Base-by-base conservation (phyloP, 2,329 filamentous ascomycete species). In the Calonectria naviculata region DNA sequence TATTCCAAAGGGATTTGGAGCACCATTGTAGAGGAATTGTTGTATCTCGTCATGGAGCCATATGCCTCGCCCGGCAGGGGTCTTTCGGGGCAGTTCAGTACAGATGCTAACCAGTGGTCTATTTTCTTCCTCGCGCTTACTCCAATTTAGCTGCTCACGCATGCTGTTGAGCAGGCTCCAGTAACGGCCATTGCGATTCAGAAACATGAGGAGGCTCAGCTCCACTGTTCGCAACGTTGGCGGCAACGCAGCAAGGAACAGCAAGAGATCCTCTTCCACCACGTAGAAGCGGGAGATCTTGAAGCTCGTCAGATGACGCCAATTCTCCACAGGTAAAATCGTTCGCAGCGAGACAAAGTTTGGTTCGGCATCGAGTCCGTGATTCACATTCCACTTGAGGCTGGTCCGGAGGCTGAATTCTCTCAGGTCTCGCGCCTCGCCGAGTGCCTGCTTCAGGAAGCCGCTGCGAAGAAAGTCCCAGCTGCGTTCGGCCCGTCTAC, bases 371-470 rank as follows among this genome's bases (percentile, higher is more conserved):
- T 15, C 26, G 19, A 46, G 2, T n/a, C 12, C n/a, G 26, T 38
- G 34, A 4, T 38, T 9, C 10, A 28, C 6, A 13, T 49, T 6
- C 26, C 47, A 13, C 7, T 38, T 4, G 29, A 60, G 8, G 9
- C 63, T 38, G 6, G 71, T 69, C 15, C 65, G 52, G 1, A 83
- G 46, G 7, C 71, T 74, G 31, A 83, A 19, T 34, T 79, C 71
- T 7, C 74, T 28, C 9, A 83, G 44, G 5, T 74, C 73, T 0
- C 49, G 61, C 1, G 75, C 76, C 15, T 78, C 36, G 1, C 17
- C 31, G 0, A 76, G 42, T 10, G 71, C 63, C 0, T 24, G 4
- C 0, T 29, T 17, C 0, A 76, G 13, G 1, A 31, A 31, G 2
- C 66, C 64, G 2, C 15, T 60, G 21, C 70, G 64, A 7, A 71